A percentile compares a stretch with the other conserved stretches of the same genome.
These are phyloP conservation scores for Agarophyton chilense DNA, from an alignment of 23 red algal species.

Conservation along the genomic window DNA sequence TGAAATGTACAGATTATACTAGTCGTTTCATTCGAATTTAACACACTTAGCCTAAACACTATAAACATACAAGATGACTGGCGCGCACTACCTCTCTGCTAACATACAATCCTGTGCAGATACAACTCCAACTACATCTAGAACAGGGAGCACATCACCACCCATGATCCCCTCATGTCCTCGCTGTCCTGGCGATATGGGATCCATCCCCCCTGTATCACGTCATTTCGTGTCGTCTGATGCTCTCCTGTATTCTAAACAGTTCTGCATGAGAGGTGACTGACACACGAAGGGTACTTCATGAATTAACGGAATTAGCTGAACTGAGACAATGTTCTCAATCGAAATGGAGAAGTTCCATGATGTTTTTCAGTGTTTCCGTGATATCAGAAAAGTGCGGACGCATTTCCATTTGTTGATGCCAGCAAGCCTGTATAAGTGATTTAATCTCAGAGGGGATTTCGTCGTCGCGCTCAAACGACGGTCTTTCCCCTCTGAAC, in stretches of 20 bases:
- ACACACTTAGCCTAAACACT: constrained; percentile 23
- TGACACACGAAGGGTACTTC: neutral
- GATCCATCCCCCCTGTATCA: neutral
- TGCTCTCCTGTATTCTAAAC: too few species aligned
- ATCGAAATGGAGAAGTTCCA: neutral
- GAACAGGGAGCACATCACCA: neutral
- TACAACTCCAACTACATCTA: neutral
- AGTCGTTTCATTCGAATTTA: neutral
- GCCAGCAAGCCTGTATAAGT: constrained; percentile 90
- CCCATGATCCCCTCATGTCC: neutral
- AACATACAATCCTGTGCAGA: neutral
- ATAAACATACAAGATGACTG: constrained; percentile 16
- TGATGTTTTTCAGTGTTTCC: constrained; percentile 75
- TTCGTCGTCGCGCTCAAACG: constrained; percentile 41
- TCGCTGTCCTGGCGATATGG: neutral
- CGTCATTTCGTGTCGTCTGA: neutral
- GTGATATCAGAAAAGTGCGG: constrained; percentile 83
- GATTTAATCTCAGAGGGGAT: constrained; percentile 41
- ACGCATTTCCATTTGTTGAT: constrained; percentile 61
- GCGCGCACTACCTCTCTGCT: neutral
- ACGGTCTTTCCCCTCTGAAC: constrained; percentile 40
- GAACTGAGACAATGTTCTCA: neutral
- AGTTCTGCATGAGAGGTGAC: too few species aligned
- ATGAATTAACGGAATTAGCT: neutral
- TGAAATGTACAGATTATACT: neutral